Conservation (phyloP, 73 alveolate genomes). For the Uronychia binucleata region DNA sequence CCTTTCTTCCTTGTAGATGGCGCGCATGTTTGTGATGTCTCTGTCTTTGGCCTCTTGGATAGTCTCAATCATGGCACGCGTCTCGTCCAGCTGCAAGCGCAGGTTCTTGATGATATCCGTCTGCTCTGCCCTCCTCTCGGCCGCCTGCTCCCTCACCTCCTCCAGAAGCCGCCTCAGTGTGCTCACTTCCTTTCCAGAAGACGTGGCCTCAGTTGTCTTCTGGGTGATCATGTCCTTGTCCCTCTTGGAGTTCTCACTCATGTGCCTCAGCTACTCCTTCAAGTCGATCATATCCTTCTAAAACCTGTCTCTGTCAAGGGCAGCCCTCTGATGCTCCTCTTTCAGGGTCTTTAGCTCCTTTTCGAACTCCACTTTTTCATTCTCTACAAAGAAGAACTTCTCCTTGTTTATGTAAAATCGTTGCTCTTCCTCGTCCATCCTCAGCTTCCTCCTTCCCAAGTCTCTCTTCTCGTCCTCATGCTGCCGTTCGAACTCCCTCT, state of each 20-base stretch:
- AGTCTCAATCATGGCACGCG: conserved; percentile 21
- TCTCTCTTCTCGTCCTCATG: conserved; percentile 53
- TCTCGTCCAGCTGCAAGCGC: conserved; percentile 49
- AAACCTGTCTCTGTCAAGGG: conserved; percentile 31
- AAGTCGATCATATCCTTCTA: conserved; percentile 28
- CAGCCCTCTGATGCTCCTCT: conserved; percentile 11
- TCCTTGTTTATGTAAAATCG: conserved; percentile 40
- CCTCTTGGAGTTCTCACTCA: conserved; percentile 51
- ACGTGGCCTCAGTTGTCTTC: not conserved
- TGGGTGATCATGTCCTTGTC: conserved; percentile 29
- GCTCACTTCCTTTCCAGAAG: not conserved
- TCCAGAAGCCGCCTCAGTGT: conserved; percentile 17
- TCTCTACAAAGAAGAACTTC: conserved; percentile 32
- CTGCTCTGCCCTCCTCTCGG: conserved; percentile 30
- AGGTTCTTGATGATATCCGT: conserved; percentile 34
- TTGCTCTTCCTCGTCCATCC: conserved; percentile 61
- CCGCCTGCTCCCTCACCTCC: conserved; percentile 2
- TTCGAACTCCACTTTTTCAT: conserved; percentile 18
- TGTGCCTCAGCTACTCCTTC: conserved; percentile 44
- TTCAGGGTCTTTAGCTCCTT: conserved; percentile 39
- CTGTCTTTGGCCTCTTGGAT: conserved; percentile 22
- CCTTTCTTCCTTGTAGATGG: conserved; percentile 27
- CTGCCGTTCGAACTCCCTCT: conserved; percentile 45
- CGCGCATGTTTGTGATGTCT: conserved; percentile 37
- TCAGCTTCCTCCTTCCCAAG: conserved; percentile 34